These are phyloP conservation scores for Podospora bellae-mahoneyi DNA, from an alignment of 495 filamentous ascomycete species.

Conservation along the genomic window DNA sequence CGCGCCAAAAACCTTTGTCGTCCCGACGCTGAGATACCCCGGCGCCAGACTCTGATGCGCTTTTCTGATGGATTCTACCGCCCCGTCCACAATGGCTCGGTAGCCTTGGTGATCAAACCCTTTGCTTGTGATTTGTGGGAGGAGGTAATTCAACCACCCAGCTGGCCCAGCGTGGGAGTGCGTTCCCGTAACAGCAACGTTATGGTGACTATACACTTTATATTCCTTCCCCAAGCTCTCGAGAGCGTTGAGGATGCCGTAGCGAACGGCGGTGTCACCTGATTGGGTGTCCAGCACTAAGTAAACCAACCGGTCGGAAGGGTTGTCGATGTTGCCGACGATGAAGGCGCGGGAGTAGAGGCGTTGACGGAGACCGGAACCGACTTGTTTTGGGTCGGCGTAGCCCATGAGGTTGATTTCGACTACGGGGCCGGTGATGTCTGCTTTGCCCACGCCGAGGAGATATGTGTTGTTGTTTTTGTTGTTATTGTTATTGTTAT, in stretches of 20 bases:
- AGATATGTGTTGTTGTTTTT: conserved; percentile 48
- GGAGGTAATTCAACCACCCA: conserved; percentile 92
- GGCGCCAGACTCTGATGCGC: conserved; percentile 73
- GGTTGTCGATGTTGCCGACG: conserved; percentile 62
- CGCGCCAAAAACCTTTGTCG: conserved; percentile 70
- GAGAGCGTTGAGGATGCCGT: conserved; percentile 78
- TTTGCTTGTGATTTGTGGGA: conserved; percentile 88
- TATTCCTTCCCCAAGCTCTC: conserved; percentile 64
- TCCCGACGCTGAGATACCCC: conserved; percentile 70
- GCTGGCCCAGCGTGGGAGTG: conserved; percentile 92
- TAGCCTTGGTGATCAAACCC: conserved; percentile 91
- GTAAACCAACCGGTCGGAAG: conserved; percentile 77
- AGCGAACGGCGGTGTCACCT: conserved; percentile 84
- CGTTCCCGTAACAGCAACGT: conserved; percentile 87
- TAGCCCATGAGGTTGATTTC: conserved; percentile 93
- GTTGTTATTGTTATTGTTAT: too few relatives aligned
- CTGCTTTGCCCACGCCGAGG: conserved; percentile 88
- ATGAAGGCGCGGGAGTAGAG: conserved; percentile 92
- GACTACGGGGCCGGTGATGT: conserved; percentile 94
- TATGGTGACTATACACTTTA: conserved; percentile 71
- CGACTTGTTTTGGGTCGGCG: conserved; percentile 80
- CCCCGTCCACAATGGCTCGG: conserved; percentile 84
- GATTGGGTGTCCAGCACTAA: conserved; percentile 83
- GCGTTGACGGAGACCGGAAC: conserved; percentile 82
- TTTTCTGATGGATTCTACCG: conserved; percentile 71